These are phyloP conservation scores for Saururus chinensis DNA, from an alignment of 164 flowering plant species.

Conservation along the genomic window DNA sequence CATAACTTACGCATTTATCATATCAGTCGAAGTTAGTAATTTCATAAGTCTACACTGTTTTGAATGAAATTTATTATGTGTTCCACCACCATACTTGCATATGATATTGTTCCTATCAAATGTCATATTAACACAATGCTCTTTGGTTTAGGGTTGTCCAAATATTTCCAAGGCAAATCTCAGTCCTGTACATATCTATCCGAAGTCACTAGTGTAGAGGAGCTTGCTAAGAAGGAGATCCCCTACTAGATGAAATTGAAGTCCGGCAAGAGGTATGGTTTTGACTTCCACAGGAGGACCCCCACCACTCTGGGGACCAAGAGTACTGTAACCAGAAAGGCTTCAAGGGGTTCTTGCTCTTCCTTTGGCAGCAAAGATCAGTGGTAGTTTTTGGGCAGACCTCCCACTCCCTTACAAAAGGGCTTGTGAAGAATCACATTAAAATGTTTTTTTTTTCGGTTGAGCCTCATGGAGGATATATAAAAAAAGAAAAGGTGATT, in stretches of 20 bases:
- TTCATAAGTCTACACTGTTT: too few species aligned
- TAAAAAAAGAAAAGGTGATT: too few species aligned
- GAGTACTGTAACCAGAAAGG: conserved; percentile 41
- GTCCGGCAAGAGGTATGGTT: conserved; percentile 47
- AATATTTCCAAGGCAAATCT: conserved; percentile 61
- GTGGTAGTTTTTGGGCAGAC: conserved; percentile 22
- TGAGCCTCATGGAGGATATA: too few species aligned
- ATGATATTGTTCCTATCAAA: too few species aligned
- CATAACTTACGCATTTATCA: too few species aligned
- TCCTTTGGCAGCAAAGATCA: conserved; percentile 24
- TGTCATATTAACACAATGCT: too few species aligned
- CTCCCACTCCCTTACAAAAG: conserved; percentile 18
- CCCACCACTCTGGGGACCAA: conserved; percentile 35
- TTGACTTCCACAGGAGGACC: conserved; percentile 27
- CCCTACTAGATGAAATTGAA: conserved; percentile 44
- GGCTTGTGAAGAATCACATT: not conserved
- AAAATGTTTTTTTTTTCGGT: too few species aligned
- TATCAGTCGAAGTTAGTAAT: too few species aligned
- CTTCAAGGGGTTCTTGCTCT: conserved; percentile 29
- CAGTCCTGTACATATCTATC: conserved; percentile 66
- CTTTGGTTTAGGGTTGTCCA: conserved; percentile 79
- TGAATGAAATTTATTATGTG: too few species aligned
- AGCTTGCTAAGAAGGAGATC: conserved; percentile 54
- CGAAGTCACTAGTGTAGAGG: conserved; percentile 47
- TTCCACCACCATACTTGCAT: too few species aligned